Conservation (phyloP, 345 rosid species). For the Excoecaria agallocha region DNA sequence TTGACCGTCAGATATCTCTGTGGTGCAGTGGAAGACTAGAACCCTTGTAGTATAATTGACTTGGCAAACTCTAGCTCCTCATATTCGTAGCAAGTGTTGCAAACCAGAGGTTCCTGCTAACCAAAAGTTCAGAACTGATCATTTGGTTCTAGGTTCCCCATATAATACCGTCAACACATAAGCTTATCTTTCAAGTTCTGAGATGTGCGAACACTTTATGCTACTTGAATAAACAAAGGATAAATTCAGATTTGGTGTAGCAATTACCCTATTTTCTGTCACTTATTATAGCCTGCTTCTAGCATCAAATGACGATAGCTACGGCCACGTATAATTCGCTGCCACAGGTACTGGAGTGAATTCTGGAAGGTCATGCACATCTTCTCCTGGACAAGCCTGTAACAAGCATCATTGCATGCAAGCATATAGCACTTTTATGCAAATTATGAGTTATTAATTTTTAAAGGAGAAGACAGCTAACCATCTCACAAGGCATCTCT, state of each 20-base stretch:
- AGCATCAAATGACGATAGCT: conserved; percentile 90
- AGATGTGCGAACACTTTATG: background rate
- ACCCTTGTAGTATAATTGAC: background rate
- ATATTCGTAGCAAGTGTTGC: background rate
- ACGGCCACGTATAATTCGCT: conserved; percentile 70
- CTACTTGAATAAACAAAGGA: background rate
- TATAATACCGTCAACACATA: background rate
- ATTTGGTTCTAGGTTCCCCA: background rate
- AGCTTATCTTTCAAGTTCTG: background rate
- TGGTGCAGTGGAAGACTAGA: conserved; percentile 1
- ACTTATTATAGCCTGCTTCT: conserved; percentile 47
- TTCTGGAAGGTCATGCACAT: conserved; percentile 55
- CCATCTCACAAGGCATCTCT: conserved; percentile 96
- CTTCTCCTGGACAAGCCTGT: conserved; percentile 78
- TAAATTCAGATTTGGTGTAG: background rate
- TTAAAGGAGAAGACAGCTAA: conserved; percentile 20
- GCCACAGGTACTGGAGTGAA: conserved; percentile 60
- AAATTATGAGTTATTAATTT: background rate
- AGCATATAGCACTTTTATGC: background rate
- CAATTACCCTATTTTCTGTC: conserved; percentile 23
- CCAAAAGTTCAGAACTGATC: background rate
- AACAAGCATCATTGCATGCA: conserved; percentile 15
- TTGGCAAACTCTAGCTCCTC: conserved; percentile 7
- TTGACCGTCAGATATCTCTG: background rate
- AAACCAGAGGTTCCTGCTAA: conserved; percentile 8